Evolutionary conservation across 23 red algal genomes (phyloP).

Genomic region (Cyanidiococcus yangmingshanensis): DNA sequence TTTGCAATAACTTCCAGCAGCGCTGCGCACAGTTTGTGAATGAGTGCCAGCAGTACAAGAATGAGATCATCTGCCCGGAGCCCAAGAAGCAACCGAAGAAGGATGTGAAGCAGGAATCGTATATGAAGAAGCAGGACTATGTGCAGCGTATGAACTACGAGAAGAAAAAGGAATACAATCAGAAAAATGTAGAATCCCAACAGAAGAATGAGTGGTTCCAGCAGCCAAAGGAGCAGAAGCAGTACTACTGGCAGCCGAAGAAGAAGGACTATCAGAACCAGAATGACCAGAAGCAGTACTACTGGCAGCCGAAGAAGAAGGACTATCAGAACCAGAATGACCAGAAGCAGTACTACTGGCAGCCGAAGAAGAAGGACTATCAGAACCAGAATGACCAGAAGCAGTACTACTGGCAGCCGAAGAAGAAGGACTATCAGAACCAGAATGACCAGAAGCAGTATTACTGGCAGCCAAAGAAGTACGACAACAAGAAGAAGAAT

Average conservation of each 20-base stretch:
- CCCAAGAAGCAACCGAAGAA: slow-evolving; percentile 15
- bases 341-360: background rate
- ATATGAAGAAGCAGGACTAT: background rate
- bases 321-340: background rate
- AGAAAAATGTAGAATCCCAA: background rate
- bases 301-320: slow-evolving; percentile 2
- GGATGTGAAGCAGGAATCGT: background rate
- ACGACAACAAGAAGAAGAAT: slow-evolving; percentile 41
- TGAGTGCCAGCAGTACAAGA: slow-evolving; percentile 13
- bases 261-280: background rate
- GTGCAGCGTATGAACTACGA: background rate
- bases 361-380: background rate
- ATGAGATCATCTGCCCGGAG: background rate
- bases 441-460: background rate
- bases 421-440: slow-evolving; percentile 9
- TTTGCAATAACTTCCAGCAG: background rate
- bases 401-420: slow-evolving; percentile 10
- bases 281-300: background rate
- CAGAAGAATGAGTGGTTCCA: slow-evolving; percentile 23
- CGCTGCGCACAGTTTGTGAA: background rate
- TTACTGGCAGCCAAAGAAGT: slow-evolving; percentile 31
- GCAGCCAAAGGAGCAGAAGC: background rate
- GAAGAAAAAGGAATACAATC: background rate
- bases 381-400: background rate
- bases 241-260: background rate